Percentiles rank a stretch among this genome's conserved stretches.
These are phyloP conservation scores for Spergularia azorica DNA, from an alignment of 179 eudicot genomes.

Conservation along the genomic window DNA sequence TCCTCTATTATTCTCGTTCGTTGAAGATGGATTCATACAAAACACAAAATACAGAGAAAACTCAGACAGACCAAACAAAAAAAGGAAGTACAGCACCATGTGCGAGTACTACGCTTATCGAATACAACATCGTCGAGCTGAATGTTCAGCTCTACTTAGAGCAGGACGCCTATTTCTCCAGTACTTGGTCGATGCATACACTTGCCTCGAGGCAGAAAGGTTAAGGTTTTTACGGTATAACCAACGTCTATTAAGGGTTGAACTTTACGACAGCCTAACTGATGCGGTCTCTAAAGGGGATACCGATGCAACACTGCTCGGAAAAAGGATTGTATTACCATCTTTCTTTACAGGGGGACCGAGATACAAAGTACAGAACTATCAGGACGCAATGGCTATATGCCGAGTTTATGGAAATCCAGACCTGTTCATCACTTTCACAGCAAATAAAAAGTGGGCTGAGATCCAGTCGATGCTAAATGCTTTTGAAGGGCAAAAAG, in stretches of 20 bases:
- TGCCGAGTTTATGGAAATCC: neutral
- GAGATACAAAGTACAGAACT: too few species aligned
- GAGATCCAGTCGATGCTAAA: neutral
- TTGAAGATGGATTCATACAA: neutral
- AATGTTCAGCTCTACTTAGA: neutral
- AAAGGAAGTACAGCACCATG: neutral
- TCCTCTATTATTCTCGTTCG: neutral
- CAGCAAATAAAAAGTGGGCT: neutral
- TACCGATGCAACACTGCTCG: neutral
- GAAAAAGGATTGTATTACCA: neutral
- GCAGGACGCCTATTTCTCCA: neutral
- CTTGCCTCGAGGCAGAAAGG: neutral
- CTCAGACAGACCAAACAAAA: neutral
- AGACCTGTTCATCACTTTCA: neutral
- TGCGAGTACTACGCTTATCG: neutral
- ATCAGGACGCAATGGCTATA: neutral
- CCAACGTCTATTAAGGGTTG: neutral
- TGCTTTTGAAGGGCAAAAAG: too few species aligned
- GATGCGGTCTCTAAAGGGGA: neutral
- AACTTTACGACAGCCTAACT: neutral
- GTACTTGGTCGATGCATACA: constrained; percentile 3
- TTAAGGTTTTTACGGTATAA: neutral
- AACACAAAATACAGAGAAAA: neutral
- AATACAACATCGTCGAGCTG: neutral
- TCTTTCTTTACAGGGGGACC: neutral